Conservation (phyloP, 768 basidiomycete species). For the Lyophyllum atratum region DNA sequence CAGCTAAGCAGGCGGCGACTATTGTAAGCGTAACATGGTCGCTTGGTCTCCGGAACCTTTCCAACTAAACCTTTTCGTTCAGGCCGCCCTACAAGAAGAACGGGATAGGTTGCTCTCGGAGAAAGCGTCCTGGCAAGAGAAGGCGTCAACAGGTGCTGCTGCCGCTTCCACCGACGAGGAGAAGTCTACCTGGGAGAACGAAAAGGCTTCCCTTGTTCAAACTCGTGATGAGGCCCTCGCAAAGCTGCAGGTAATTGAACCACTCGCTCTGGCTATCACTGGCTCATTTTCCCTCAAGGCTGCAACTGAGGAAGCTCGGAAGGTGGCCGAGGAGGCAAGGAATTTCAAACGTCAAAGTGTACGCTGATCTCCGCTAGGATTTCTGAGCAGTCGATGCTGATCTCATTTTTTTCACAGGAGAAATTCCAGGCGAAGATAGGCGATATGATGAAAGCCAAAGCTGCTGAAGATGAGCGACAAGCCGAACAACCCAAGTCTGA, state of each 20-base stretch:
- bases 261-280: neutral
- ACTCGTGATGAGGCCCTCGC: constrained; percentile 61
- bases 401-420: constrained; percentile 43
- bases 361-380: constrained; percentile 12
- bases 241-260: constrained; percentile 51
- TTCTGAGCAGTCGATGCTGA: neutral
- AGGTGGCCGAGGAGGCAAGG: constrained; percentile 44
- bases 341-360: constrained; percentile 44
- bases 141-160: constrained; percentile 26
- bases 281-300: constrained; percentile 25
- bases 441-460: constrained; percentile 53
- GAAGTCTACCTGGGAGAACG: constrained; percentile 52
- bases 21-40: constrained; percentile 33
- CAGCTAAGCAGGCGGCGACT: constrained; percentile 33
- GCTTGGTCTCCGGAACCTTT: neutral
- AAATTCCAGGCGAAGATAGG: constrained; percentile 59
- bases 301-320: constrained; percentile 44
- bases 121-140: constrained; percentile 46
- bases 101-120: constrained; percentile 63
- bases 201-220: constrained; percentile 59
- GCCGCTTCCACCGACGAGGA: constrained; percentile 26
- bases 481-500: constrained; percentile 30
- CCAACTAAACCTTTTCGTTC: neutral
- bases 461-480: constrained; percentile 47
- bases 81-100: constrained; percentile 60